Conservation (phyloP, 1,284 basidiomycete species). For the Rhodotorula sp. region DNA sequence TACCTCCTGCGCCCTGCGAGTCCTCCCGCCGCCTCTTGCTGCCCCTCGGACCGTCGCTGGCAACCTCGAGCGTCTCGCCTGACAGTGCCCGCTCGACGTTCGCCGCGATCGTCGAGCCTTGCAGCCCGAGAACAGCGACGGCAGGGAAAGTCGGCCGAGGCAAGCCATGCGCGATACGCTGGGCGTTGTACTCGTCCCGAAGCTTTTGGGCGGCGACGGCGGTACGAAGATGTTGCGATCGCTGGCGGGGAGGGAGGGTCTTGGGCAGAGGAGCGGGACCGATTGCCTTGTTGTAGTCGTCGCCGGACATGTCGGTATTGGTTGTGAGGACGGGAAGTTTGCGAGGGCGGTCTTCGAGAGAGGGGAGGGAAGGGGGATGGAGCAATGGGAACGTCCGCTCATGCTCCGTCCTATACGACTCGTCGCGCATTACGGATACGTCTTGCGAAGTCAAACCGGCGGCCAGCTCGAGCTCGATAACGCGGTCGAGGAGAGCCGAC, state of each 20-base stretch:
- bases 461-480: constrained; percentile 37
- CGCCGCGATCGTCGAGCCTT: constrained; percentile 25
- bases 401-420: constrained; percentile 6
- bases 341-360: constrained; percentile 30
- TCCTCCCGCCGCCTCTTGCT: constrained; percentile 20
- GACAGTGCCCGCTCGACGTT: constrained; percentile 31
- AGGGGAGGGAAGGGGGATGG: constrained; percentile 28
- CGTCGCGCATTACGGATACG: constrained; percentile 9
- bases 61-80: constrained; percentile 19
- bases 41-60: background rate
- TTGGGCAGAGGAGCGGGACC: constrained; percentile 14
- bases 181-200: constrained; percentile 22
- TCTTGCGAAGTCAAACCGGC: constrained; percentile 31
- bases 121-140: constrained; percentile 26
- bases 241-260: constrained; percentile 27
- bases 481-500: constrained; percentile 34
- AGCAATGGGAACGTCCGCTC: constrained; percentile 32
- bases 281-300: constrained; percentile 27
- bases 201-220: constrained; percentile 33
- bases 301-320: constrained; percentile 24
- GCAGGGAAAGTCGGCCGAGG: constrained; percentile 17
- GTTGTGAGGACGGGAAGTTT: constrained; percentile 23
- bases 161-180: constrained; percentile 20
- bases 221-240: constrained; percentile 25
- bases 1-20: background rate